Base-by-base conservation (phyloP, 2,329 filamentous ascomycete genomes). In the Clonostachys rosea region DNA sequence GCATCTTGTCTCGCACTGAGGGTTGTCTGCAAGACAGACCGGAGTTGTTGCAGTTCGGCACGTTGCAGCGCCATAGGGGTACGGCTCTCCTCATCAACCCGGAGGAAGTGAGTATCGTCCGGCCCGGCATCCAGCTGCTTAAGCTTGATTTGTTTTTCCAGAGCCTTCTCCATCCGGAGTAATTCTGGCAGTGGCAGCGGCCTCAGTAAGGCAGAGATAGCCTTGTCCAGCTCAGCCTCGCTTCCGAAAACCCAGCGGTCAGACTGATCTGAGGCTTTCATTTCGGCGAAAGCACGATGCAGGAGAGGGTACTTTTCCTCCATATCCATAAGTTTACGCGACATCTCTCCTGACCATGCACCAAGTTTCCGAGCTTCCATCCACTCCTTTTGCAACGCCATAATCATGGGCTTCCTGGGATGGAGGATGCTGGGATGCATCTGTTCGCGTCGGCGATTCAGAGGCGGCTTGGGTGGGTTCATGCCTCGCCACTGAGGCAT, bases 401-500 rank as follows among this genome's bases (percentile, higher is more conserved):
- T 66, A 10, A 83, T 61, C 5, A 78, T 75, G 9, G 39, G 16
- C 13, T 41, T 52, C 48, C n/a, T 55, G 56, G 42, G 65, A 58
- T 5, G 67, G 14, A 69, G 51, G 42, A 59, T 48, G 33, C 60
- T 66, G 36, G 68, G 61, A 42, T 61, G 62, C 24, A 69, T 30
- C 6, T 17, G 35, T 47, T 52, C 41, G 41, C 44, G 41, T 42
- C 53, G 43, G 44, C 43, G 24, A 45, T 40, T 43, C 71, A 55
- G 10, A 68, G 63, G 13, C 69, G 50, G 36, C 36, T 39, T 39
- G 36, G 14, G 7, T 18, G 36, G 36, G 36, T 39, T 39, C 36
- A 18, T 39, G 20, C 90, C 89, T 11, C 79, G 78, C 79, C 91
- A 96, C 34, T 79, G 74, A 2, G 79, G 76, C 79, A 96, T 95